Base-by-base conservation (phyloP, 106 monocot species). In the Allium fistulosum region DNA sequence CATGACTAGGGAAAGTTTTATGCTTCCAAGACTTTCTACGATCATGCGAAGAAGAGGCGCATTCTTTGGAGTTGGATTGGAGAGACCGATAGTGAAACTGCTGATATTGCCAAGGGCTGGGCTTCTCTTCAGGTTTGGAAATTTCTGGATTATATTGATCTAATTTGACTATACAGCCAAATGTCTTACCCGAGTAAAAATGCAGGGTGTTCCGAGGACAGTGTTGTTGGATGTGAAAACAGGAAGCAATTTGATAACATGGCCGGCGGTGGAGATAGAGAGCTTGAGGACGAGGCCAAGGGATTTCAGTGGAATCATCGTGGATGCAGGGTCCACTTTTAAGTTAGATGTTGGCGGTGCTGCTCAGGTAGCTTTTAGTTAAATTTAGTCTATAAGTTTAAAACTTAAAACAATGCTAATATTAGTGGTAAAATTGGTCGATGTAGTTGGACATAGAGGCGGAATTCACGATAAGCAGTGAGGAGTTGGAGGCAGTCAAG, bases 241-340 rank as follows among this genome's bases (percentile, higher is more conserved):
- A 3, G 59, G 71, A 26, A 77, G 67, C 51, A 89, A 85, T 59
- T 62, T 89, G 27, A 56, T 89, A 17, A 67, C 65, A 46, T 89
- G 89, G 89, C 89, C 89, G 16, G 85, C 82, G 56, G 82, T 85
- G 57, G 89, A 89, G 60, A 71, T 85, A 52, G 77, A 89, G 66
- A 78, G 56, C 61, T 64, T 89, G 7, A 74, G 89, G 16, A 12
- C n/a, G 46, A 50, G 27, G 57, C 26, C 46, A 51, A 52, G 46
- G 47, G 61, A 68, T 2, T 82, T 80, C 80, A 16, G 55, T 53
- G 48, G 65, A 61, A 68, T 84, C 27, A 18, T 65, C 4, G 8
- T 89, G 22, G 18, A 57, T 10, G 8, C 77, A 8, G 85, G 85
- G 12, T 80, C 85, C 9, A 75, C 80, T 2, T 46, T 85, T n/a